These are phyloP conservation scores for Pulicaria dysenterica DNA, from an alignment of 129 eudicot genomes.

Conservation along the genomic window DNA sequence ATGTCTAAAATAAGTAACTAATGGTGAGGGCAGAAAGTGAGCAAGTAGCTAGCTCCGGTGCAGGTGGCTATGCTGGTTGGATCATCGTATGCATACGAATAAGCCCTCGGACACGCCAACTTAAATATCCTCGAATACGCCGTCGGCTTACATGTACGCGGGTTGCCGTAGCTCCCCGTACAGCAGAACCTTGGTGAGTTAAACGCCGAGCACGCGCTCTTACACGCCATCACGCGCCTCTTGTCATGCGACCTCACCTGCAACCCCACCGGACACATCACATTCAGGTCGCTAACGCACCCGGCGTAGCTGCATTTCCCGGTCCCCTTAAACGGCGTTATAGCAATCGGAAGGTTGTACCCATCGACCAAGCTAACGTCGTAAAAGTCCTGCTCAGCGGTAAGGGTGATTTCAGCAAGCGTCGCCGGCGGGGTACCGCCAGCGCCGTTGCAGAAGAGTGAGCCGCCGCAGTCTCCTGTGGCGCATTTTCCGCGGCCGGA, in stretches of 20 bases:
- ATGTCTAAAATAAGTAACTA: constrained; percentile 20
- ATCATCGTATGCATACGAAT: constrained; percentile 95
- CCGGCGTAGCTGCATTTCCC: constrained; percentile 85
- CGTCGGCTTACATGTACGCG: constrained; percentile 88
- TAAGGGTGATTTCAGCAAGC: constrained; percentile 82
- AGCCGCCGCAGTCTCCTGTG: constrained; percentile 94
- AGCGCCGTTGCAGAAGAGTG: constrained; percentile 77
- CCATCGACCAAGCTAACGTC: constrained; percentile 97
- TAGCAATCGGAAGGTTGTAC: constrained; percentile 78
- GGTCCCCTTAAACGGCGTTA: constrained; percentile 65
- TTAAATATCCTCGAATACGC: constrained; percentile 91
- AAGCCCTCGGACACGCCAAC: constrained; percentile 92
- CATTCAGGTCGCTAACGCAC: constrained; percentile 82
- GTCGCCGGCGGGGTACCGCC: constrained; percentile 97
- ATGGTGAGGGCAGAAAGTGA: constrained; percentile 88
- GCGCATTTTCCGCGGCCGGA: constrained; percentile 81
- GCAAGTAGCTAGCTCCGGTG: constrained; percentile 78
- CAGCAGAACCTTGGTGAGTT: constrained; percentile 91
- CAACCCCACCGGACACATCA: constrained; percentile 94
- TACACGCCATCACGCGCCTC: constrained; percentile 81
- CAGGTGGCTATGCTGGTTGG: constrained; percentile 97
- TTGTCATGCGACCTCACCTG: constrained; percentile 75
- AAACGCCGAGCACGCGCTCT: constrained; percentile 93
- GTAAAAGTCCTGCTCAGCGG: constrained; percentile 82
- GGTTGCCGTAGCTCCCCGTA: constrained; percentile 79